These are phyloP conservation scores for thale cress (Arabidopsis thaliana) DNA, from an alignment of 345 rosid genomes.

Conservation along the genomic window DNA sequence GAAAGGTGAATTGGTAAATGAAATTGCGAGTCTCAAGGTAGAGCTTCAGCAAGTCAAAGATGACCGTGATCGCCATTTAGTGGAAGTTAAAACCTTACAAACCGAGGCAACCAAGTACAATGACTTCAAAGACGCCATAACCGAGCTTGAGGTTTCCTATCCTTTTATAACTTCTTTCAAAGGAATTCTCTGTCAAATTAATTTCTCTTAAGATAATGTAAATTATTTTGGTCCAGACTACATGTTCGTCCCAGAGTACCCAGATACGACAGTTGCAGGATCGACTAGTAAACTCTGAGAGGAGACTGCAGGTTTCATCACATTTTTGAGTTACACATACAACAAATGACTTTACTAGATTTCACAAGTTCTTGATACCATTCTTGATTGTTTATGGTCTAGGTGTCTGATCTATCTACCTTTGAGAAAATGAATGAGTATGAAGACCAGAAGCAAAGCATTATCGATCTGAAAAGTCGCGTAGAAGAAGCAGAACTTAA, in stretches of 20 bases:
- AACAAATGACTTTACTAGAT: constrained; percentile 1
- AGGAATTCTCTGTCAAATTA: neutral
- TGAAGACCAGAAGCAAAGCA: constrained; percentile 72
- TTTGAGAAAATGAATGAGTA: constrained; percentile 76
- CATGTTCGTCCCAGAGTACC: constrained; percentile 65
- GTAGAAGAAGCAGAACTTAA: constrained; percentile 88
- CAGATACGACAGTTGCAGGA: constrained; percentile 72
- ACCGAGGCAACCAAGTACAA: constrained; percentile 64
- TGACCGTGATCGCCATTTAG: constrained; percentile 69
- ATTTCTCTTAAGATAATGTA: constrained; percentile 29
- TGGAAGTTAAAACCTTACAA: constrained; percentile 58
- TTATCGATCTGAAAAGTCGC: constrained; percentile 64
- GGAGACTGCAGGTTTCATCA: constrained; percentile 63
- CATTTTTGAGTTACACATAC: constrained; percentile 1
- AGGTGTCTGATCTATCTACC: constrained; percentile 80
- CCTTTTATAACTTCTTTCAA: neutral
- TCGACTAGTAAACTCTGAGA: constrained; percentile 68
- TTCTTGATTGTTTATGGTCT: constrained; percentile 32
- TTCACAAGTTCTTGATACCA: neutral
- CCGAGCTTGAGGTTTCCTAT: constrained; percentile 73
- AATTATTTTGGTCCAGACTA: constrained; percentile 55
- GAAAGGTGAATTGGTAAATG: constrained; percentile 66
- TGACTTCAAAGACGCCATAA: constrained; percentile 69
- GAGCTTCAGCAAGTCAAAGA: constrained; percentile 72
- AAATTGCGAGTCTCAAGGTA: constrained; percentile 66